phyloP scores from a whole-genome alignment of 495 filamentous ascomycete genomes.

The Neurospora sublineolata region DNA sequence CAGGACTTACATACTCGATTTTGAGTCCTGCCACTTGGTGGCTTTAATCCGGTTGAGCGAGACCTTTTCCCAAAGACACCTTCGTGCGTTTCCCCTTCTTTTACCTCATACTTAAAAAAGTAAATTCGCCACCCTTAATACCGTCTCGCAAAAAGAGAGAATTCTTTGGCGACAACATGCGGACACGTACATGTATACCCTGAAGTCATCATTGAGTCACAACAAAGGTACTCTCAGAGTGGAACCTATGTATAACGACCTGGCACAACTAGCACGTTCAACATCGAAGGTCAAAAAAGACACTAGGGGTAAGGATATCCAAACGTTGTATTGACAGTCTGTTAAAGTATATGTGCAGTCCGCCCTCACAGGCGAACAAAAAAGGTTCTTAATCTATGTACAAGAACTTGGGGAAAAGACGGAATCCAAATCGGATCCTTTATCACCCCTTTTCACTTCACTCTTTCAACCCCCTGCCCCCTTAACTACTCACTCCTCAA shows the following conservation, averaged over 20 bases:
- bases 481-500: not conserved
- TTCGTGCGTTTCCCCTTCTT: no score
- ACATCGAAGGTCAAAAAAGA: not conserved
- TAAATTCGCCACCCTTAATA: no score
- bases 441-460: not conserved
- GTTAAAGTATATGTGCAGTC: not conserved
- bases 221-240: not conserved
- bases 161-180: not conserved
- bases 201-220: not conserved
- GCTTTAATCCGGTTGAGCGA: no score
- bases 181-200: not conserved
- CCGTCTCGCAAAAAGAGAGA: no score
- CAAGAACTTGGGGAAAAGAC: not conserved
- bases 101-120: no score
- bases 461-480: not conserved
- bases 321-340: not conserved
- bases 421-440: not conserved
- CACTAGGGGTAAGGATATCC: not conserved
- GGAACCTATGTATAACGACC: not conserved
- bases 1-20: no score
- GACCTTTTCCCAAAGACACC: no score
- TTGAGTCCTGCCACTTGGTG: no score
- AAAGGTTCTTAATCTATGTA: not conserved
- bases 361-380: not conserved
- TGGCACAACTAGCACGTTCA: not conserved